A percentile compares a stretch with the other conserved stretches of the same genome.
These are phyloP conservation scores for Massariosphaeria phaeospora DNA, from an alignment of 495 filamentous ascomycete species.

Conservation along the genomic window DNA sequence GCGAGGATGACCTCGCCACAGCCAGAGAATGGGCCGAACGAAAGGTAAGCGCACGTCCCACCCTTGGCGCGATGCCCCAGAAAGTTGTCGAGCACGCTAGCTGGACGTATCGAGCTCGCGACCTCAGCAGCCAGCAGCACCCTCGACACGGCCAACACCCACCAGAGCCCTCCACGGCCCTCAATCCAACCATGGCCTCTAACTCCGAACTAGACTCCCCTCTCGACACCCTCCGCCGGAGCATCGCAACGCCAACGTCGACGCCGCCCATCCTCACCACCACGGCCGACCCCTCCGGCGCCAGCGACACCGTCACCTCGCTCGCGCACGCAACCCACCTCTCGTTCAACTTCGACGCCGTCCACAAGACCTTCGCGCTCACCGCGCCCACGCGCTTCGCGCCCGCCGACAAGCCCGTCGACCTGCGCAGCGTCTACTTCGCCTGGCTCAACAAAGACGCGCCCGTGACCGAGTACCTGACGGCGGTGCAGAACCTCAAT, in stretches of 20 bases:
- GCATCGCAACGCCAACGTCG: slow-evolving; percentile 66
- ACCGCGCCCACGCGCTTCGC: slow-evolving; percentile 78
- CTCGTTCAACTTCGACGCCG: slow-evolving; percentile 60
- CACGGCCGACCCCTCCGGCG: slow-evolving; percentile 54
- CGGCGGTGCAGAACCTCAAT: slow-evolving; percentile 71
- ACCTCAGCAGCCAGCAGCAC: too few relatives aligned
- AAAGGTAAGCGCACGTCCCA: too few relatives aligned
- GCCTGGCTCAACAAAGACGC: slow-evolving; percentile 89
- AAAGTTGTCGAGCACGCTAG: not conserved
- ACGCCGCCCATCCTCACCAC: slow-evolving; percentile 63
- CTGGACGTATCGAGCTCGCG: not conserved
- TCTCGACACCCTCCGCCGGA: slow-evolving; percentile 71
- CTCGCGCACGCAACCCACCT: slow-evolving; percentile 79
- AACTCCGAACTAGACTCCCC: slow-evolving; percentile 50
- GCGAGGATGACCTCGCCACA: too few relatives aligned
- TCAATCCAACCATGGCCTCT: slow-evolving; percentile 32
- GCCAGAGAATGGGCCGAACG: too few relatives aligned
- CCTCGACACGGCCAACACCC: too few relatives aligned
- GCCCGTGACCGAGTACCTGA: slow-evolving; percentile 83
- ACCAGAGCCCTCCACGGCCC: not conserved
- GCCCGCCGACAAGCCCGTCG: slow-evolving; percentile 65
- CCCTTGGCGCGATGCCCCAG: slow-evolving; percentile 4
- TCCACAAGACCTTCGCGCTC: slow-evolving; percentile 64
- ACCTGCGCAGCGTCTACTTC: slow-evolving; percentile 91
- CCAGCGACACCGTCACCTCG: slow-evolving; percentile 44